Base-by-base conservation (phyloP, 179 eudicot genomes). In the Beta lomatogona region DNA sequence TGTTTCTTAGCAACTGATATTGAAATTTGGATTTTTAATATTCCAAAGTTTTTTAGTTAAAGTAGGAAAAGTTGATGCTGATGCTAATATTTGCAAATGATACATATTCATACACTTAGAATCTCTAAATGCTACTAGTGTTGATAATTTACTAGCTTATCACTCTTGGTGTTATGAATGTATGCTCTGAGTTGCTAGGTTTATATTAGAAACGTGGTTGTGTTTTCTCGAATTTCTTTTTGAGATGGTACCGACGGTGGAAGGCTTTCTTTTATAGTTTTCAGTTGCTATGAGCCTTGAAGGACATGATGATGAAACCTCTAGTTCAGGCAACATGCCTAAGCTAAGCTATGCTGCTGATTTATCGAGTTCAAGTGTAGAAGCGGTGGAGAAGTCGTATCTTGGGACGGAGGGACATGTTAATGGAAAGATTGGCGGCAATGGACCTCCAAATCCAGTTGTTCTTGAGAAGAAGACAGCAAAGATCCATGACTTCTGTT, bases 401-500 rank as follows among this genome's bases (percentile, higher is more conserved):
- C 48, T 86, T 63, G 83, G 14, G 61, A 22, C 54, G 41, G 87
- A 88, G 76, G 88, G 85, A 64, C 79, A 80, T 84, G 80, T 63
- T 61, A 81, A 84, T 61, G 88, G 83, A 16, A 86, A 82, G 75
- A 28, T 84, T 82, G 91, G 83, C 10, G 59, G 50, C 53, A 86
- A 81, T 80, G 92, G 85, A 72, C 86, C 93, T 75, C 28, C 75
- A 74, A 80, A 81, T 75, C 81, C 84, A 45, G 75, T 18, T 75
- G 78, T 82, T 65, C 75, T 55, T 66, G 91, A 86, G 78, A 88
- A 86, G 81, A 82, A 73, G 79, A 88, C 90, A n/a, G 95, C 97
- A 3, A 93, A 84, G 85, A 93, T 93, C 71, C 97, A 93, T 71
- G 95, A 93, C 77, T 93, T 93, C 72, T 93, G 97, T 84, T 81